Evolutionary conservation across 2,329 filamentous ascomycete genomes (phyloP).

Genomic region (Penicillium sp.): DNA sequence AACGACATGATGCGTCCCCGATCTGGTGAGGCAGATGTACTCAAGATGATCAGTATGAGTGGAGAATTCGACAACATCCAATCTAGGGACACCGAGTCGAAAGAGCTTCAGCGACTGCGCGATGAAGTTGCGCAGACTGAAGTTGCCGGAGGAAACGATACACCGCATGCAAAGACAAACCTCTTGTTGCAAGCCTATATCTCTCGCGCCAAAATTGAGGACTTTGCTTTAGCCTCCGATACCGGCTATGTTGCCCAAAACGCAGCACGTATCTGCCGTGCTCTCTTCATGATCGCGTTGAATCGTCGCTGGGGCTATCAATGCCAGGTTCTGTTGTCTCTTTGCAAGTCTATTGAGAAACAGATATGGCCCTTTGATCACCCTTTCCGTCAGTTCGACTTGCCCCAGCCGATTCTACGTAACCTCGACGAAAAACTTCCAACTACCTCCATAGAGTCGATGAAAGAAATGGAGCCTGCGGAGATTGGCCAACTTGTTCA

Average conservation of each 20-base stretch:
- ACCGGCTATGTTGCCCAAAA: constrained; percentile 95
- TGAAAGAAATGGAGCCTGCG: constrained; percentile 88
- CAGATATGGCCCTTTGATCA: constrained; percentile 94
- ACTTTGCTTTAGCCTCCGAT: constrained; percentile 91
- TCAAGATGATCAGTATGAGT: constrained; percentile 96
- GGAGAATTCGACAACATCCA: constrained; percentile 98
- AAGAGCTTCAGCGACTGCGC: constrained; percentile 75
- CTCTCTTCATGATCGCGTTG: constrained; percentile 94
- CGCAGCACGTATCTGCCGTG: constrained; percentile 86
- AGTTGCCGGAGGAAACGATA: constrained; percentile 65
- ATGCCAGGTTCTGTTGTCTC: constrained; percentile 81
- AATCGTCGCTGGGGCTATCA: constrained; percentile 96
- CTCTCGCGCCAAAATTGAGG: constrained; percentile 79
- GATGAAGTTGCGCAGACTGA: constrained; percentile 72
- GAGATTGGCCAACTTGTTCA: constrained; percentile 91
- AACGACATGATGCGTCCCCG: constrained; percentile 88
- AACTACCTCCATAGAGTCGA: constrained; percentile 69
- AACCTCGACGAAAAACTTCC: constrained; percentile 79
- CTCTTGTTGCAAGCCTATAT: constrained; percentile 94
- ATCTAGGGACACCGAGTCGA: constrained; percentile 81
- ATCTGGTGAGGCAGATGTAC: constrained; percentile 83
- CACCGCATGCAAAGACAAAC: constrained; percentile 87
- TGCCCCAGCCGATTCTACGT: constrained; percentile 77
- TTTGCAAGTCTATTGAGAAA: constrained; percentile 97
- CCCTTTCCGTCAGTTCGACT: constrained; percentile 89